A percentile compares a stretch with the other conserved stretches of the same genome.
These are phyloP conservation scores for Colletotrichum camelliae DNA, from an alignment of 2,329 filamentous ascomycete genomes.

Conservation along the genomic window DNA sequence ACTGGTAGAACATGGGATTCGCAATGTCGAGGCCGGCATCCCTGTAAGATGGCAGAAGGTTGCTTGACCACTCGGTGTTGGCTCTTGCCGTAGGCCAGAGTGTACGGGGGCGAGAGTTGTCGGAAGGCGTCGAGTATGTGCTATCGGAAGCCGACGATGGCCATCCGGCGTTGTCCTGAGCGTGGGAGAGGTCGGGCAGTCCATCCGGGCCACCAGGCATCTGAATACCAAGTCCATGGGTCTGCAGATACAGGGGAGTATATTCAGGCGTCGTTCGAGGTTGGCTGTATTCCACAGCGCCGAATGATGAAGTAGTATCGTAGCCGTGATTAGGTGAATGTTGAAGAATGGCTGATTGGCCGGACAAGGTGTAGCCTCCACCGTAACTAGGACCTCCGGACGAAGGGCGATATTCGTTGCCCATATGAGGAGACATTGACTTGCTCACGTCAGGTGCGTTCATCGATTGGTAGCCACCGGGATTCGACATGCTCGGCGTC, in stretches of 20 bases:
- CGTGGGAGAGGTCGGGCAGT: constrained; percentile 19
- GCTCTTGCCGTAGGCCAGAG: constrained; percentile 27
- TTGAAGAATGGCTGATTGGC: background rate
- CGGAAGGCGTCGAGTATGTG: constrained; percentile 52
- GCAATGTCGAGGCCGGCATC: constrained; percentile 30
- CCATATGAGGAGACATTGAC: constrained; percentile 19
- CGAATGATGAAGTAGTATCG: constrained; percentile 1
- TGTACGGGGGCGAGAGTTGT: constrained; percentile 32
- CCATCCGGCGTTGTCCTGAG: constrained; percentile 45
- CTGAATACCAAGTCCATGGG: constrained; percentile 15
- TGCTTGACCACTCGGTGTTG: constrained; percentile 36
- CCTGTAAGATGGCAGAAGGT: constrained; percentile 32
- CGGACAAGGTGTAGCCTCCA: constrained; percentile 14
- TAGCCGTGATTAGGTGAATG: constrained; percentile 6
- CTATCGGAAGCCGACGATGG: constrained; percentile 53
- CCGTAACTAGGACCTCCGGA: constrained; percentile 16
- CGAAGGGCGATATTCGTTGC: constrained; percentile 19
- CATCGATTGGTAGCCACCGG: constrained; percentile 8
- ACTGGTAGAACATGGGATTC: constrained; percentile 34
- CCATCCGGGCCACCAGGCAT: constrained; percentile 1
- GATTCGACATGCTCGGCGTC: constrained; percentile 17
- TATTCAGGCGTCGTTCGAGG: constrained; percentile 21
- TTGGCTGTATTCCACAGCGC: constrained; percentile 16
- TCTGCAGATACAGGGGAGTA: constrained; percentile 16
- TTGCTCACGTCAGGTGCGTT: constrained; percentile 6